These are phyloP conservation scores for Postia placenta DNA, from an alignment of 768 basidiomycete genomes.

Conservation along the genomic window DNA sequence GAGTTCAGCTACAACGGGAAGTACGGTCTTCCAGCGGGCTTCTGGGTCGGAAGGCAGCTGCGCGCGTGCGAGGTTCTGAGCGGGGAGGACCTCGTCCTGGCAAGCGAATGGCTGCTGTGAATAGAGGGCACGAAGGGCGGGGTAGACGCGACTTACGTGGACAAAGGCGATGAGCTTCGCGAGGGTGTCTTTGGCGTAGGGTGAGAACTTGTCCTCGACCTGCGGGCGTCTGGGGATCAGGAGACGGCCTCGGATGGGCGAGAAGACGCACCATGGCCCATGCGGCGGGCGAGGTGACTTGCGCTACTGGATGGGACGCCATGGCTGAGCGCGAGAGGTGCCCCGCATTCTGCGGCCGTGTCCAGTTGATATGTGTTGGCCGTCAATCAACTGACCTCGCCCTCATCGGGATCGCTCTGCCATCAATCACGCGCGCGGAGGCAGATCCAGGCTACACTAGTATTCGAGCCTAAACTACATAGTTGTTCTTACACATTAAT, in stretches of 20 bases:
- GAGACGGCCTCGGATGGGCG: too few species aligned
- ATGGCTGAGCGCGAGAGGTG: constrained; percentile 21
- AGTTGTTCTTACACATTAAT: constrained; percentile 1
- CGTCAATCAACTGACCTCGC: neutral
- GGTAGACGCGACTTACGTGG: constrained; percentile 43
- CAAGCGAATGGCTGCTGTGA: neutral
- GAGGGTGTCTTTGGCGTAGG: constrained; percentile 81
- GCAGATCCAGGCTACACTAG: neutral
- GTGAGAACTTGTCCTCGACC: constrained; percentile 92
- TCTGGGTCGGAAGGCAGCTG: constrained; percentile 74
- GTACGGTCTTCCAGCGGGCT: constrained; percentile 78
- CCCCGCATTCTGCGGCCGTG: neutral
- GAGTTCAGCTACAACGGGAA: constrained; percentile 76
- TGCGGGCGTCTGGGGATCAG: constrained; percentile 26
- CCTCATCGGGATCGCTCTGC: neutral
- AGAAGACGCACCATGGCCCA: constrained; percentile 70
- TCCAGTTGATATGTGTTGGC: neutral
- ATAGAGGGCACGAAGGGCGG: neutral
- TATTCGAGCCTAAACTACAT: neutral
- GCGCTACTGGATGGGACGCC: constrained; percentile 64
- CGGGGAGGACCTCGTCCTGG: constrained; percentile 86
- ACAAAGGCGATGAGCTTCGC: constrained; percentile 80
- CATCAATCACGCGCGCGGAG: neutral
- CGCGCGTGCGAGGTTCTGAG: constrained; percentile 66
- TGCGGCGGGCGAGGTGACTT: constrained; percentile 76